Evolutionary conservation across 2,329 filamentous ascomycete genomes (phyloP), one percentile per base, ranked within the genome.

Genomic region (Blastomyces parvus): DNA sequence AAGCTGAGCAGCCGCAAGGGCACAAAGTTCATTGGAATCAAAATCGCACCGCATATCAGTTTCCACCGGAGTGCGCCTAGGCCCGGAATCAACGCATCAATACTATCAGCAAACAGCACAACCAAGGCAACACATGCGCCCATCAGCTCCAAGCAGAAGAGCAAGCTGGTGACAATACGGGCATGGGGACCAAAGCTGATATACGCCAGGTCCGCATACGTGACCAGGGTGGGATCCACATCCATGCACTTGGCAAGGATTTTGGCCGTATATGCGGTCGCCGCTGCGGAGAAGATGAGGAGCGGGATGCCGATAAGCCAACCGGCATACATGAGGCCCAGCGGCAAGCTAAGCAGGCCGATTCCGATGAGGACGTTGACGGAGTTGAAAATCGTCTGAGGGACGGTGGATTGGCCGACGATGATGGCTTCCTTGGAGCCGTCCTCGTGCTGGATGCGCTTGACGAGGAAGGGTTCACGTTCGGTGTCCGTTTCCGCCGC

Each of bases 371-470:
- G 79, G 60, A 95, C 90, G 68, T 96, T 96, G 73, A 93, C 93
- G 2, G 91, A 95, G 77, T 99, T 99, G 81, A 97, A 96, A 66
- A 97, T 84, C 7, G 93, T 97, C 78, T 97, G 93, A 0, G 91
- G 91, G 19, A 97, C 81, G 0, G 93, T 99, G n/a, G 91, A 96
- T 78, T 95, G 91, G 48, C 93, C 93, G 66, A 96, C 88, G 2
- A 96, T 87, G 2, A 93, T 84, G 69, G 93, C 84, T 63, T 96
- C 85, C 58, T 93, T 84, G 71, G 88, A 91, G 52, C 94, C 91
- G 68, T 94, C 91, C 69, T 84, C 81, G 67, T 94, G 89, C 73
- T 95, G 89, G 14, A 96, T 84, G 74, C 92, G 89, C 77, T 91
- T 93, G 61, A 97, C 87, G n/a, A 96, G 78, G 62, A 97, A 82